Percentiles rank a stretch among this genome's conserved stretches.
These are phyloP conservation scores for Skeletonema tropicum DNA, from an alignment of 108 stramenopile genomes.

Conservation along the genomic window DNA sequence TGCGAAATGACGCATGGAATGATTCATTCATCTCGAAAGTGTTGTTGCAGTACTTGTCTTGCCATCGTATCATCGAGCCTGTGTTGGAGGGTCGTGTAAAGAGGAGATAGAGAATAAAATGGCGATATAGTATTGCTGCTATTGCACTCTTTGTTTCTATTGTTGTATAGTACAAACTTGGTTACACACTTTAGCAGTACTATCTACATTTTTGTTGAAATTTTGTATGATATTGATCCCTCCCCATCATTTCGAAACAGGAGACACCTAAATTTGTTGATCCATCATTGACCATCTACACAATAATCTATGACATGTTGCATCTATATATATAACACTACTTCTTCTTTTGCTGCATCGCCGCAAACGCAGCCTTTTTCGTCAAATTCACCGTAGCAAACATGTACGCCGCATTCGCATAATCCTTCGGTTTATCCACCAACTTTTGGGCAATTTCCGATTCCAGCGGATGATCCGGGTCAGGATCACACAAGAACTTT, in stretches of 20 bases:
- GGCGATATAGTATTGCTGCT: no score
- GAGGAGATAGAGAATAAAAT: background rate
- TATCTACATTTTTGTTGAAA: background rate
- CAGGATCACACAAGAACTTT: slow-evolving; percentile 49
- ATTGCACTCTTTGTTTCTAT: no score
- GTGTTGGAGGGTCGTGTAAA: slow-evolving; percentile 29
- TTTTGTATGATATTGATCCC: background rate
- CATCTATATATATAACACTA: background rate
- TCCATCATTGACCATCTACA: no score
- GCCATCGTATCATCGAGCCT: slow-evolving; percentile 13
- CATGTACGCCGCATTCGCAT: slow-evolving; percentile 16
- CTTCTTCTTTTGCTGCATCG: background rate
- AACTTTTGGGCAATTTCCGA: slow-evolving; percentile 36
- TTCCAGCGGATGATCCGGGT: slow-evolving; percentile 57
- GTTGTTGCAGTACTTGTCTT: slow-evolving; percentile 34
- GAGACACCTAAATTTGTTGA: background rate
- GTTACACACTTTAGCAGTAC: slow-evolving; percentile 1
- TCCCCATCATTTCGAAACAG: background rate
- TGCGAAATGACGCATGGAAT: slow-evolving; percentile 24
- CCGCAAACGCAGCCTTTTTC: slow-evolving; percentile 13
- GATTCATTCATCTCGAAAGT: slow-evolving; percentile 32
- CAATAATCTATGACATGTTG: no score
- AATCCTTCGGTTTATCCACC: slow-evolving; percentile 48
- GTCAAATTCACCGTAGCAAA: slow-evolving; percentile 18
- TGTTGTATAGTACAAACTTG: background rate